Conservation (phyloP, 352 stramenopile species). For the Pythium sukuiense region DNA sequence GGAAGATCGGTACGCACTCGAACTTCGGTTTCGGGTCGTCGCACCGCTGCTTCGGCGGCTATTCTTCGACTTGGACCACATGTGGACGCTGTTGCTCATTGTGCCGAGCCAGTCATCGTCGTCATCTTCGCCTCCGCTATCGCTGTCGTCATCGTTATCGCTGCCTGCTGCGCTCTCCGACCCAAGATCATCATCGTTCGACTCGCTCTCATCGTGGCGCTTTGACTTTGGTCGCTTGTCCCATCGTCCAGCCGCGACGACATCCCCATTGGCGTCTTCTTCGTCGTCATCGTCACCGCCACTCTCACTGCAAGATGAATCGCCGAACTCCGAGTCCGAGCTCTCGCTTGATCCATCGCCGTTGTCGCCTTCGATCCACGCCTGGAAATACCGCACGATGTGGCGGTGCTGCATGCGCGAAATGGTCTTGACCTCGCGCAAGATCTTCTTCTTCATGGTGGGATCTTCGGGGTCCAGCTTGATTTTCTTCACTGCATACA, state of each 20-base stretch:
- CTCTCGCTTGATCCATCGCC: constrained; percentile 32
- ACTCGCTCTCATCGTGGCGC: constrained; percentile 24
- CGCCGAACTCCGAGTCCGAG: constrained; percentile 33
- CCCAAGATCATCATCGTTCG: constrained; percentile 56
- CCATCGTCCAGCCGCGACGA: constrained; percentile 11
- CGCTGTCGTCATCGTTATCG: constrained; percentile 35
- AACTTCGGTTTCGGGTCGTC: constrained; percentile 43
- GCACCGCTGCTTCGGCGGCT: constrained; percentile 23
- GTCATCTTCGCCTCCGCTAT: constrained; percentile 50
- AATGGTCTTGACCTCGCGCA: constrained; percentile 96
- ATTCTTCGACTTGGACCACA: constrained; percentile 71
- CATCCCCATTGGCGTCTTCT: constrained; percentile 38
- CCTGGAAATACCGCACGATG: constrained; percentile 94
- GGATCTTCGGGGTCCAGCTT: constrained; percentile 85
- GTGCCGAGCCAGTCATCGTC: constrained; percentile 82
- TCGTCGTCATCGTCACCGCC: constrained; percentile 32
- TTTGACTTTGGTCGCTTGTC: neutral
- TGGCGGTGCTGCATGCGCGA: constrained; percentile 95
- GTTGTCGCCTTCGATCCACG: constrained; percentile 83
- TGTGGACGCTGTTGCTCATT: constrained; percentile 58
- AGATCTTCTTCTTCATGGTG: constrained; percentile 94
- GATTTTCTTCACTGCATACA: constrained; percentile 88
- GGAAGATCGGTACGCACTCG: constrained; percentile 34
- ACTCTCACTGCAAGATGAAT: constrained; percentile 28
- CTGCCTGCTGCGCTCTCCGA: constrained; percentile 36